phyloP scores from a whole-genome alignment of 2,329 filamentous ascomycete genomes.

The Sarocladium kiliense region DNA sequence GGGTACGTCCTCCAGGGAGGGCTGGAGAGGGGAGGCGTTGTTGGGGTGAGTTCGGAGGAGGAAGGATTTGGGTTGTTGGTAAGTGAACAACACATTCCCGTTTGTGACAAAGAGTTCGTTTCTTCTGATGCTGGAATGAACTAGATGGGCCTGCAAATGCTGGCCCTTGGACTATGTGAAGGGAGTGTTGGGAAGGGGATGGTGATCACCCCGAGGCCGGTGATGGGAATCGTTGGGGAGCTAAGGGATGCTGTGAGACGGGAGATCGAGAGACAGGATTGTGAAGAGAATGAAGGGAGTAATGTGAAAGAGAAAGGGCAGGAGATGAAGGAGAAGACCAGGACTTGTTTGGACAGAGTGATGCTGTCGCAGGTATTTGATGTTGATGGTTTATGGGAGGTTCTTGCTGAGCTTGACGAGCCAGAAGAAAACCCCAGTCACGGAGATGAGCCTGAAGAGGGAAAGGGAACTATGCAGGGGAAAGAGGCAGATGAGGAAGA shows the following conservation, averaged over 20 bases:
- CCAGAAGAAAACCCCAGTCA: slow-evolving; percentile 16
- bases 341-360: slow-evolving; percentile 41
- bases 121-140: slow-evolving; percentile 14
- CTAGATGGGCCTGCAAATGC: slow-evolving; percentile 44
- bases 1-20: slow-evolving; percentile 39
- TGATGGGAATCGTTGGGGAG: slow-evolving; percentile 31
- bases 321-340: slow-evolving; percentile 18
- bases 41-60: slow-evolving; percentile 50
- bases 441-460: slow-evolving; percentile 33
- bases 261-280: slow-evolving; percentile 21
- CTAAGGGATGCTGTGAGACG: slow-evolving; percentile 35
- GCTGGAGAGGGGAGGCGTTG: slow-evolving; percentile 44
- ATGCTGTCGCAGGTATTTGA: slow-evolving; percentile 55
- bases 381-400: slow-evolving; percentile 52
- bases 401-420: slow-evolving; percentile 43
- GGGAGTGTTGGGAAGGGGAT: slow-evolving; percentile 25
- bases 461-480: neutral
- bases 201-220: slow-evolving; percentile 45
- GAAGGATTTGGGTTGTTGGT: slow-evolving; percentile 43
- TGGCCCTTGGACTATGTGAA: slow-evolving; percentile 33
- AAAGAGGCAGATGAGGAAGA: neutral
- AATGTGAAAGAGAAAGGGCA: slow-evolving; percentile 12
- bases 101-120: too few relatives aligned
- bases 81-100: slow-evolving; percentile 13
- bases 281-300: neutral